Evolutionary conservation across 2,329 filamentous ascomycete genomes (phyloP).

Genomic region (Arthrobotrys sphaeroides): DNA sequence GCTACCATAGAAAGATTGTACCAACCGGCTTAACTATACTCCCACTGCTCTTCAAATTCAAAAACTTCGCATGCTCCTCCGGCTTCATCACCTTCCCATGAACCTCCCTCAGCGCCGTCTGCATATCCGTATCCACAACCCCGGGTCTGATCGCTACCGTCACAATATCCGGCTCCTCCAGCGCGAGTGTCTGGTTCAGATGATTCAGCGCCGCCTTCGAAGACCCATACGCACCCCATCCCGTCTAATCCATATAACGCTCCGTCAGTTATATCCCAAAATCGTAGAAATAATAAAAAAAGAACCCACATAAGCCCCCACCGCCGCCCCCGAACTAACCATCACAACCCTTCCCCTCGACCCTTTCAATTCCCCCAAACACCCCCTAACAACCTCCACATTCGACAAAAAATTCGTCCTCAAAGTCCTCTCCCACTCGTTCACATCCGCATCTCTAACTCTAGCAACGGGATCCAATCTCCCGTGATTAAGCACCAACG

Average conservation of each 20-base stretch:
- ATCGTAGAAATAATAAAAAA: not conserved
- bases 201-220: conserved; percentile 87
- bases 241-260: conserved; percentile 20
- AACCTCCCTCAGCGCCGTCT: conserved; percentile 77
- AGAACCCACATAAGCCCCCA: conserved; percentile 68
- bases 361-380: conserved; percentile 73
- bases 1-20: not conserved
- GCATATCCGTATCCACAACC: conserved; percentile 88
- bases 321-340: conserved; percentile 80
- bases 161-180: conserved; percentile 81
- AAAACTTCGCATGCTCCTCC: conserved; percentile 71
- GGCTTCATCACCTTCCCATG: conserved; percentile 71
- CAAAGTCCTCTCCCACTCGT: conserved; percentile 78
- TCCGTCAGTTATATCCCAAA: not conserved
- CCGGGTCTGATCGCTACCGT: conserved; percentile 70
- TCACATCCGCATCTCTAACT: conserved; percentile 71
- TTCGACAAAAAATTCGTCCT: conserved; percentile 89
- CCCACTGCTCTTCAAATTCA: conserved; percentile 74
- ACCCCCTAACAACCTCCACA: conserved; percentile 79
- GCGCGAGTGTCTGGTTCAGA: conserved; percentile 74
- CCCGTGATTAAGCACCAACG: conserved; percentile 88
- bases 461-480: conserved; percentile 77
- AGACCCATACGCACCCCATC: conserved; percentile 83
- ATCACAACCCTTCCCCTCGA: conserved; percentile 77
- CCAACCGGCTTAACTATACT: conserved; percentile 67